A percentile compares a stretch with the other conserved stretches of the same genome.
Evolutionary conservation across 371 early-diverging fungal genomes (phyloP).

Genomic region (Apophysomyces variabilis): DNA sequence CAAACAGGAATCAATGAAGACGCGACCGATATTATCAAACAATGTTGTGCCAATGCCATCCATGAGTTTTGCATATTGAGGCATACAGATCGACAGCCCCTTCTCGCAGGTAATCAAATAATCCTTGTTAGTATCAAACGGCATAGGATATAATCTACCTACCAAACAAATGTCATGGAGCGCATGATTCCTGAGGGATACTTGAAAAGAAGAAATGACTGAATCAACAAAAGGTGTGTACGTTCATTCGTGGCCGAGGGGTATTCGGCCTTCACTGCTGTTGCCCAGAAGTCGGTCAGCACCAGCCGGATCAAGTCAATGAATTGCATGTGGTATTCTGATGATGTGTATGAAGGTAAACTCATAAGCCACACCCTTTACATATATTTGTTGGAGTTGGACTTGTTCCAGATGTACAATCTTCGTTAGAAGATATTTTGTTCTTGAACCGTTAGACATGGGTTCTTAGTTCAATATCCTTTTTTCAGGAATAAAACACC

Average conservation of each 20-base stretch:
- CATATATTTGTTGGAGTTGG: too few relatives aligned
- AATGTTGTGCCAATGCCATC: slow-evolving; percentile 19
- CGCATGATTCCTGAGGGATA: slow-evolving; percentile 11
- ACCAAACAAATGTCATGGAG: slow-evolving; percentile 9
- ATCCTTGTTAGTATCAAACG: background rate
- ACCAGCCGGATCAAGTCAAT: slow-evolving; percentile 1
- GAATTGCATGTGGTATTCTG: background rate
- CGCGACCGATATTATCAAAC: slow-evolving; percentile 13
- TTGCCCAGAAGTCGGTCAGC: slow-evolving; percentile 14
- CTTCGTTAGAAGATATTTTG: too few relatives aligned
- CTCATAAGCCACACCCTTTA: too few relatives aligned
- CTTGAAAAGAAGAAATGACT: slow-evolving; percentile 21
- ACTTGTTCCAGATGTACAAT: too few relatives aligned
- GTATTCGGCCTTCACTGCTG: slow-evolving; percentile 1
- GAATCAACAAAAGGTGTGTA: slow-evolving; percentile 6
- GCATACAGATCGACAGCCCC: slow-evolving; percentile 12
- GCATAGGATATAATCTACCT: slow-evolving; percentile 1
- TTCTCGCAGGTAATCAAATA: slow-evolving; percentile 17
- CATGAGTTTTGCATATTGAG: slow-evolving; percentile 13
- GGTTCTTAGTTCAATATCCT: too few relatives aligned
- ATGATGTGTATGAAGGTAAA: too few relatives aligned
- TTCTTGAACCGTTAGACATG: too few relatives aligned
- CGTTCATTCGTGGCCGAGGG: slow-evolving; percentile 12
- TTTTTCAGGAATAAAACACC: too few relatives aligned
- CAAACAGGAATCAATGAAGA: slow-evolving; percentile 20